Percentiles rank a stretch among this genome's conserved stretches.
phyloP scores from a whole-genome alignment of 2,329 filamentous ascomycete genomes.

The Thielaviopsis musarum region DNA sequence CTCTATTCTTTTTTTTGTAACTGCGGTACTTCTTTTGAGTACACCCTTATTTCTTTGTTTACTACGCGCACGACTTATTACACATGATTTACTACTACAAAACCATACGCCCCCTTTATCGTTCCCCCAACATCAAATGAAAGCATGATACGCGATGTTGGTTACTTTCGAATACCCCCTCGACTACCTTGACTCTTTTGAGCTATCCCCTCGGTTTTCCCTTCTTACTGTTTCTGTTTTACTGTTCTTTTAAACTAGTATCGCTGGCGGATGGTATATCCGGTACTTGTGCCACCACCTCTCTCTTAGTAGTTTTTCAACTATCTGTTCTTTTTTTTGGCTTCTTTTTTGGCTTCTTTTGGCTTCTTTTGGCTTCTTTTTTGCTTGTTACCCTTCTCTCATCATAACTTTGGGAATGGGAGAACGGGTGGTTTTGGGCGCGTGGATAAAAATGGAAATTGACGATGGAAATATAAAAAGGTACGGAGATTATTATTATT shows the following conservation, averaged over 20 bases:
- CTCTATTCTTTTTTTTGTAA: background rate
- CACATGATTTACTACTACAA: background rate
- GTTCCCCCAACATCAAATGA: background rate
- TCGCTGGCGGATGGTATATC: background rate
- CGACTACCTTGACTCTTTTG: background rate
- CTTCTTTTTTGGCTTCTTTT: background rate
- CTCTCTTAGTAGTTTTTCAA: background rate
- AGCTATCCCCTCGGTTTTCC: background rate
- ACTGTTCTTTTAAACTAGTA: background rate
- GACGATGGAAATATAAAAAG: slow-evolving; percentile 8
- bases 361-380: background rate
- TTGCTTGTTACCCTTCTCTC: background rate
- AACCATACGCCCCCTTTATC: background rate
- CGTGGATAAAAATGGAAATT: background rate
- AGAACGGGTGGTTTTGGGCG: background rate
- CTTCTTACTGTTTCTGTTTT: background rate
- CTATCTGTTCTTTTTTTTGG: background rate
- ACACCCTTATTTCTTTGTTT: background rate
- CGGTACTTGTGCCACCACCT: background rate
- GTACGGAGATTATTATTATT: background rate
- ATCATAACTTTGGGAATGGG: background rate
- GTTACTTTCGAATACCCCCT: background rate
- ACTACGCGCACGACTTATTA: background rate
- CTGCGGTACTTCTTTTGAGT: background rate
- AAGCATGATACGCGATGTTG: background rate